Percentiles rank a stretch among this genome's conserved stretches.
These are phyloP conservation scores for Tilletiaria anomala DNA, from an alignment of 1,284 basidiomycete genomes.

Conservation along the genomic window DNA sequence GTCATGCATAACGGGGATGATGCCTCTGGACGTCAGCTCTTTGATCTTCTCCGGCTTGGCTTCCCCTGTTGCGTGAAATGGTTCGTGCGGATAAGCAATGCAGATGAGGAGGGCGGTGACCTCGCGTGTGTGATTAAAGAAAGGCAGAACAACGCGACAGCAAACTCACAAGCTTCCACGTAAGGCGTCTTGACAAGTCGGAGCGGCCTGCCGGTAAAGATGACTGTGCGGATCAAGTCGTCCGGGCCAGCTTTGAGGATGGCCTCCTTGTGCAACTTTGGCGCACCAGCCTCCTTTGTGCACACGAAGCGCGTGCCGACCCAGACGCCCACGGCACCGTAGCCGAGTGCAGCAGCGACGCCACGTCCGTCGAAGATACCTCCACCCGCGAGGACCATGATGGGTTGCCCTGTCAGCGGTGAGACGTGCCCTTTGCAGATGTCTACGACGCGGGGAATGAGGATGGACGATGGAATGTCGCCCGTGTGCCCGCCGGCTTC, in stretches of 20 bases:
- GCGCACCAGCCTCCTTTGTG: slow-evolving; percentile 23
- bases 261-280: slow-evolving; percentile 30
- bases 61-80: slow-evolving; percentile 30
- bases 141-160: no score
- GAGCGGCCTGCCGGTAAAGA: slow-evolving; percentile 57
- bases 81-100: neutral
- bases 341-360: slow-evolving; percentile 26
- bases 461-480: slow-evolving; percentile 24
- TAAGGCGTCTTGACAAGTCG: slow-evolving; percentile 59
- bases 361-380: slow-evolving; percentile 28
- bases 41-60: slow-evolving; percentile 31
- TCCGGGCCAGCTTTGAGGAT: slow-evolving; percentile 29
- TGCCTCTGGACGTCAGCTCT: slow-evolving; percentile 25
- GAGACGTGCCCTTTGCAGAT: slow-evolving; percentile 21
- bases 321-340: slow-evolving; percentile 27
- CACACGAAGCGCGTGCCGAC: slow-evolving; percentile 75
- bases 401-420: slow-evolving; percentile 24
- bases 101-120: no score
- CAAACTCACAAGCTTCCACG: slow-evolving; percentile 24
- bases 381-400: slow-evolving; percentile 25
- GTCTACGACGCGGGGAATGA: slow-evolving; percentile 25
- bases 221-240: slow-evolving; percentile 28
- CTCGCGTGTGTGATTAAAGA: no score
- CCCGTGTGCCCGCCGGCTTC: slow-evolving; percentile 34
- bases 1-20: slow-evolving; percentile 31